Conservation (phyloP, 202 grass and related monocot species). For the Panicum virgatum region DNA sequence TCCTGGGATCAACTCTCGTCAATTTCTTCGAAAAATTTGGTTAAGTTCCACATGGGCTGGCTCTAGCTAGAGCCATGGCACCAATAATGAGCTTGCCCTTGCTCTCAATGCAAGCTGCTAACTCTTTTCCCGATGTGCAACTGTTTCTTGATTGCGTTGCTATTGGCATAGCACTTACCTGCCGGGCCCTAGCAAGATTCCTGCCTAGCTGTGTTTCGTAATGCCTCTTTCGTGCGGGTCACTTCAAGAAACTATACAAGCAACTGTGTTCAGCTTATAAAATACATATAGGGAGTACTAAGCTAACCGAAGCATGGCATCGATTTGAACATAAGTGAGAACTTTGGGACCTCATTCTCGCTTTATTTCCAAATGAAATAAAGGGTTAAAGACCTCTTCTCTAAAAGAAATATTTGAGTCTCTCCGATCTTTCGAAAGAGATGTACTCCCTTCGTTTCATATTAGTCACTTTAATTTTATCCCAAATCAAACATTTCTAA, state of each 20-base stretch:
- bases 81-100: conserved; percentile 52
- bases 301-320: neutral
- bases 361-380: too few relatives aligned
- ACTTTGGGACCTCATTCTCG: neutral
- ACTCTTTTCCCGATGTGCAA: conserved; percentile 31
- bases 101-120: conserved; percentile 21
- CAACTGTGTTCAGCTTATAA: conserved; percentile 21
- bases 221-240: conserved; percentile 37
- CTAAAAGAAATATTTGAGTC: too few relatives aligned
- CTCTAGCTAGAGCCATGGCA: conserved; percentile 40
- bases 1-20: conserved; percentile 31
- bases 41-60: conserved; percentile 29
- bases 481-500: too few relatives aligned
- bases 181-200: conserved; percentile 52
- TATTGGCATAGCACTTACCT: conserved; percentile 26
- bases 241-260: conserved; percentile 27
- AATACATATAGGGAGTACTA: conserved; percentile 1
- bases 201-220: conserved; percentile 32
- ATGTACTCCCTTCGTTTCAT: too few relatives aligned
- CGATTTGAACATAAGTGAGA: neutral
- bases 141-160: conserved; percentile 38
- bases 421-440: too few relatives aligned
- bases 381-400: too few relatives aligned
- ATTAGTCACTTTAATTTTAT: too few relatives aligned
- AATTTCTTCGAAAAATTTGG: conserved; percentile 48